Percentiles rank a stretch among this genome's conserved stretches.
Conservation (phyloP, 345 rosid genomes). For the Hypericum perforatum region DNA sequence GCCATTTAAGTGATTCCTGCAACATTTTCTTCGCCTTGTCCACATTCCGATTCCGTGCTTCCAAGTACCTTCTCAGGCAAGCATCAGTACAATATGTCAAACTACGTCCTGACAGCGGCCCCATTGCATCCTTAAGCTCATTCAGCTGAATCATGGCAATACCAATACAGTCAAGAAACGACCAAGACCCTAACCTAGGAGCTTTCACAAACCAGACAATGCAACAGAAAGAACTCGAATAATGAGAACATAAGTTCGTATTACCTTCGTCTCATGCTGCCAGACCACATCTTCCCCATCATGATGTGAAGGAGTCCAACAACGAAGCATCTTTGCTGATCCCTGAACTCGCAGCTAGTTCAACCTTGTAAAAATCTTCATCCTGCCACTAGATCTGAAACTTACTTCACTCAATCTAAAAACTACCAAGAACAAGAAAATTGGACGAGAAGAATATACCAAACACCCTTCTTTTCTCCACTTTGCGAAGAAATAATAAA, state of each 20-base stretch:
- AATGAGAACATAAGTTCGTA: neutral
- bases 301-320: constrained; percentile 34
- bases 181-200: too few species aligned
- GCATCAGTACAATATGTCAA: constrained; percentile 55
- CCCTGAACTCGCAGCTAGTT: constrained; percentile 14
- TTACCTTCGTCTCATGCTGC: constrained; percentile 57
- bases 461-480: too few species aligned
- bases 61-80: constrained; percentile 78
- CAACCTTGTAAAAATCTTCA: constrained; percentile 10
- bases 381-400: too few species aligned
- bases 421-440: too few species aligned
- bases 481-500: too few species aligned
- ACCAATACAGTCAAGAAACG: neutral
- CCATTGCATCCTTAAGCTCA: constrained; percentile 53
- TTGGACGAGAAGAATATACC: too few species aligned
- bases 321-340: constrained; percentile 53
- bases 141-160: constrained; percentile 29
- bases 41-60: constrained; percentile 77
- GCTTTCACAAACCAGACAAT: too few species aligned
- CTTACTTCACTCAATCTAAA: too few species aligned
- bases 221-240: too few species aligned
- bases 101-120: constrained; percentile 44
- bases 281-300: constrained; percentile 37
- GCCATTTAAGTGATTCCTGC: constrained; percentile 72
- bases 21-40: constrained; percentile 78